Conservation (phyloP, 139 green algal genomes). For the Coccomyxa sp. region DNA sequence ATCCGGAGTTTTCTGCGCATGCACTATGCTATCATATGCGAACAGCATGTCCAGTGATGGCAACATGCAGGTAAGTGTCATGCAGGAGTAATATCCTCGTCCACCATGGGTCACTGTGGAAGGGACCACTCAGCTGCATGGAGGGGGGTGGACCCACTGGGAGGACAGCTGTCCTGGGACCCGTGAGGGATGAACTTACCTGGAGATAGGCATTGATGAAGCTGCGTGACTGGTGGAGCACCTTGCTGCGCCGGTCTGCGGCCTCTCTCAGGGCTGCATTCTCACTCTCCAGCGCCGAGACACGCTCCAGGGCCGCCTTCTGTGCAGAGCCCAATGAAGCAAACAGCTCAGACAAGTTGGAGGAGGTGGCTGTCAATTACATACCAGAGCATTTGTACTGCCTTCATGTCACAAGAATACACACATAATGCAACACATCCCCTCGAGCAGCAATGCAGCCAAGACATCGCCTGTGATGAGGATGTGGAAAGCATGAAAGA, state of each 20-base stretch:
- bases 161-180: too few species aligned
- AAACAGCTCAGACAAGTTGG: too few species aligned
- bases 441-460: neutral
- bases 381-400: too few species aligned
- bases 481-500: neutral
- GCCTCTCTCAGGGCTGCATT: neutral
- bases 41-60: too few species aligned
- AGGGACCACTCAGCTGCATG: too few species aligned
- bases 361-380: neutral
- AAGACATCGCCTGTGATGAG: neutral
- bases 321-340: neutral
- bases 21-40: too few species aligned
- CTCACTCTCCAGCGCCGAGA: constrained; percentile 2
- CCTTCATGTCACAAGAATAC: neutral
- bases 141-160: too few species aligned
- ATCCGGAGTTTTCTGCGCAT: too few species aligned
- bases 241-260: neutral
- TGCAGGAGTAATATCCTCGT: too few species aligned
- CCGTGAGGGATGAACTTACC: neutral
- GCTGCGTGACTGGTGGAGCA: neutral
- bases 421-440: neutral
- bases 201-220: neutral
- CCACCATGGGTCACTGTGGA: too few species aligned
- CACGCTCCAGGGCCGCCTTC: neutral
- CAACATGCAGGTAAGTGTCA: too few species aligned